Evolutionary conservation across 257 asterid genomes (phyloP).

Genomic region (Cruciata laevipes): DNA sequence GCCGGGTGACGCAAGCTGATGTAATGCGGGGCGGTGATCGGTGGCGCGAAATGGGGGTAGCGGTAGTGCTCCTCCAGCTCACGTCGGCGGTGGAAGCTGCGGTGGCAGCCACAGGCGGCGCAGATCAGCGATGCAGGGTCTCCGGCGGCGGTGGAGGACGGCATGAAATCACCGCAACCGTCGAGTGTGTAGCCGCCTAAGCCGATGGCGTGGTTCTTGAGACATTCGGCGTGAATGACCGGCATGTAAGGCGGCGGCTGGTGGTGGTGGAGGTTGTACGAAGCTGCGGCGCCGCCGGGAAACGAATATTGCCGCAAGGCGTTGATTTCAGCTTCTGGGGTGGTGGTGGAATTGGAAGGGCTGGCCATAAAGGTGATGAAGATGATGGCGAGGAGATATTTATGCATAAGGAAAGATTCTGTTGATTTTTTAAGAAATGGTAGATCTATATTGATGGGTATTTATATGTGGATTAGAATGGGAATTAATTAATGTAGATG

Average conservation of each 20-base stretch:
- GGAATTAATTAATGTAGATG: constrained; percentile 3
- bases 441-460: background rate
- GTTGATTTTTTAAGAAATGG: background rate
- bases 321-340: constrained; percentile 42
- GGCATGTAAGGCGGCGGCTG: constrained; percentile 17
- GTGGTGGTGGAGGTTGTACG: constrained; percentile 6
- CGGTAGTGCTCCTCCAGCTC: constrained; percentile 21
- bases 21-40: constrained; percentile 36
- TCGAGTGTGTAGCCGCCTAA: constrained; percentile 72
- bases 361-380: constrained; percentile 33
- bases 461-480: constrained; percentile 21
- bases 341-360: constrained; percentile 26
- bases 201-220: constrained; percentile 69
- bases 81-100: constrained; percentile 87
- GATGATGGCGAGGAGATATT: background rate
- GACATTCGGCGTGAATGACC: constrained; percentile 43
- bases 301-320: constrained; percentile 31
- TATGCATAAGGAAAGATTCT: too few species aligned
- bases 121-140: constrained; percentile 46
- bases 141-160: constrained; percentile 27
- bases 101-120: constrained; percentile 87
- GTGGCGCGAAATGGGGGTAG: constrained; percentile 10
- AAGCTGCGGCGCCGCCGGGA: constrained; percentile 12
- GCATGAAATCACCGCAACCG: constrained; percentile 78
- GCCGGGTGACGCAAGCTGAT: constrained; percentile 48